phyloP scores from a whole-genome alignment of 2,329 filamentous ascomycete species.

The Aspergillus proliferans region DNA sequence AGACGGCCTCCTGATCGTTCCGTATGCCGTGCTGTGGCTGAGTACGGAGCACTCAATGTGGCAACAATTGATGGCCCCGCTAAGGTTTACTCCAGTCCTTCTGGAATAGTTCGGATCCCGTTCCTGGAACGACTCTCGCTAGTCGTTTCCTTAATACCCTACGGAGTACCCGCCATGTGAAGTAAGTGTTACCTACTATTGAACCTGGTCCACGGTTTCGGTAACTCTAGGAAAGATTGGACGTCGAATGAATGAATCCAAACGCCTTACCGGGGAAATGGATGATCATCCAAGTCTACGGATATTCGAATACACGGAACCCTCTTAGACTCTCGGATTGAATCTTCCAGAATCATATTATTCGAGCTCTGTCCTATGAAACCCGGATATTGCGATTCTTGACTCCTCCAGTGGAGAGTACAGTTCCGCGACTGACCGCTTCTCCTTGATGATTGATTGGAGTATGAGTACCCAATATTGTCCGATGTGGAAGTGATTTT shows the following conservation, averaged over 20 bases:
- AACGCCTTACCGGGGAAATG: background rate
- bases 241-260: background rate
- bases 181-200: background rate
- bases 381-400: too few relatives aligned
- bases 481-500: background rate
- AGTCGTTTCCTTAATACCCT: background rate
- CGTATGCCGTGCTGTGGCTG: too few relatives aligned
- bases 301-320: background rate
- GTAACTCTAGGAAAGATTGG: background rate
- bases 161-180: too few relatives aligned
- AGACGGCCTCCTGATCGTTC: too few relatives aligned
- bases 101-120: background rate
- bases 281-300: background rate
- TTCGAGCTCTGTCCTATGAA: background rate
- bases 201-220: background rate
- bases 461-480: background rate
- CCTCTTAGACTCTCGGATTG: background rate
- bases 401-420: too few relatives aligned
- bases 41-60: background rate
- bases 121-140: background rate
- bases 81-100: background rate
- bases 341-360: background rate
- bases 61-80: background rate
- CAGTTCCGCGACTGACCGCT: background rate
- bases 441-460: background rate